Evolutionary conservation across 345 rosid genomes (phyloP).

Genomic region (Psidium guajava): DNA sequence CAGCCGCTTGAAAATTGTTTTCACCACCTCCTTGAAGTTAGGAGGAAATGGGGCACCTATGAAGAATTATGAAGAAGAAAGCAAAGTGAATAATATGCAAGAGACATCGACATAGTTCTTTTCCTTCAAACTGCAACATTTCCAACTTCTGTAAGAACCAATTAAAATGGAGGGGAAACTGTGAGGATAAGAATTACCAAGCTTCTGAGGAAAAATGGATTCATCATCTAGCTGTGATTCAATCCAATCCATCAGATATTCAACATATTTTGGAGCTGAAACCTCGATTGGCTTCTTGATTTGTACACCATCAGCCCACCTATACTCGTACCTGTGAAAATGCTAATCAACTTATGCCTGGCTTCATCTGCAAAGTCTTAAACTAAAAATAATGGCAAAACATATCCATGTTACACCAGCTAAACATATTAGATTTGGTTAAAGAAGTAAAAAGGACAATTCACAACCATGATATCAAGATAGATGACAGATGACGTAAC

Average conservation of each 20-base stretch:
- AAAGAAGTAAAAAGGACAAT: background rate
- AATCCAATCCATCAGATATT: slow-evolving; percentile 98
- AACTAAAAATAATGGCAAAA: background rate
- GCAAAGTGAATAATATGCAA: background rate
- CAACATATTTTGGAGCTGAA: slow-evolving; percentile 98
- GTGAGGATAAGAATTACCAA: slow-evolving; percentile 43
- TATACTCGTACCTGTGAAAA: slow-evolving; percentile 73
- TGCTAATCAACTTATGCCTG: background rate
- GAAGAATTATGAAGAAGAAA: slow-evolving; percentile 2
- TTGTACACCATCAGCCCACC: slow-evolving; percentile 99
- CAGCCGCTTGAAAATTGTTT: slow-evolving; percentile 86
- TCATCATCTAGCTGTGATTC: slow-evolving; percentile 96
- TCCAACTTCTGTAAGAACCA: background rate
- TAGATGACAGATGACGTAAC: background rate
- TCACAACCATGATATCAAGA: background rate
- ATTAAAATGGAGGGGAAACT: background rate
- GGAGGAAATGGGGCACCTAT: slow-evolving; percentile 96
- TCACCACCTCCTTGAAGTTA: slow-evolving; percentile 92
- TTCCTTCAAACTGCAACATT: background rate
- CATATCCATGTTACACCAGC: background rate
- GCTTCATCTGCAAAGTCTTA: background rate
- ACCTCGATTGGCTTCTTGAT: slow-evolving; percentile 98
- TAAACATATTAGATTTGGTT: background rate
- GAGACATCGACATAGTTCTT: background rate
- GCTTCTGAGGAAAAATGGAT: slow-evolving; percentile 92